A percentile compares a stretch with the other conserved stretches of the same genome.
Conservation (phyloP, 2,329 filamentous ascomycete species). For the Didymella glomerata region DNA sequence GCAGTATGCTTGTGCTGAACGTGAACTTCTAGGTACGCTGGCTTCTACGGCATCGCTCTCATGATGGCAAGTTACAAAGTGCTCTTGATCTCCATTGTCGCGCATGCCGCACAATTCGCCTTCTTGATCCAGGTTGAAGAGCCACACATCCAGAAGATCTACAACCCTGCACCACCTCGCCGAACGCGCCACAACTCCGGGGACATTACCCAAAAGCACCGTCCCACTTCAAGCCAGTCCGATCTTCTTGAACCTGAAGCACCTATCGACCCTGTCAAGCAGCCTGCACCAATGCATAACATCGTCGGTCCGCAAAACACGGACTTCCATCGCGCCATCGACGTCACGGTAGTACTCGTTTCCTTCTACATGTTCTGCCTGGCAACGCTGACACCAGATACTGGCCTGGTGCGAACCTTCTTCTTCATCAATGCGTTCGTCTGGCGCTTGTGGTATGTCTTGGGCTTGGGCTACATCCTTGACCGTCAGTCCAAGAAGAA, state of each 20-base stretch:
- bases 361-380: constrained; percentile 78
- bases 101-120: constrained; percentile 91
- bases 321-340: constrained; percentile 86
- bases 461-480: constrained; percentile 86
- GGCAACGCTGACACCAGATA: constrained; percentile 79
- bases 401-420: constrained; percentile 74
- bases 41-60: constrained; percentile 97
- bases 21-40: constrained; percentile 74
- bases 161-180: constrained; percentile 87
- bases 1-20: constrained; percentile 13
- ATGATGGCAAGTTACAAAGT: constrained; percentile 99
- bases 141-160: constrained; percentile 97
- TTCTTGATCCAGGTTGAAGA: constrained; percentile 94
- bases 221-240: constrained; percentile 47
- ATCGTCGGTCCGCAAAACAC: constrained; percentile 83
- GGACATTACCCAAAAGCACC: constrained; percentile 52
- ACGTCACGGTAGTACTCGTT: constrained; percentile 80
- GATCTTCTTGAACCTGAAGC: constrained; percentile 50
- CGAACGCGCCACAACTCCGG: constrained; percentile 60
- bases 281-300: constrained; percentile 78
- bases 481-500: constrained; percentile 88
- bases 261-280: constrained; percentile 54
- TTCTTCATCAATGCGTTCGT: constrained; percentile 82
- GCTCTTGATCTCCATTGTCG: constrained; percentile 93
- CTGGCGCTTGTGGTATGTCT: constrained; percentile 91